These are phyloP conservation scores for Scleroderma bovista DNA, from an alignment of 768 basidiomycete species.

Conservation along the genomic window DNA sequence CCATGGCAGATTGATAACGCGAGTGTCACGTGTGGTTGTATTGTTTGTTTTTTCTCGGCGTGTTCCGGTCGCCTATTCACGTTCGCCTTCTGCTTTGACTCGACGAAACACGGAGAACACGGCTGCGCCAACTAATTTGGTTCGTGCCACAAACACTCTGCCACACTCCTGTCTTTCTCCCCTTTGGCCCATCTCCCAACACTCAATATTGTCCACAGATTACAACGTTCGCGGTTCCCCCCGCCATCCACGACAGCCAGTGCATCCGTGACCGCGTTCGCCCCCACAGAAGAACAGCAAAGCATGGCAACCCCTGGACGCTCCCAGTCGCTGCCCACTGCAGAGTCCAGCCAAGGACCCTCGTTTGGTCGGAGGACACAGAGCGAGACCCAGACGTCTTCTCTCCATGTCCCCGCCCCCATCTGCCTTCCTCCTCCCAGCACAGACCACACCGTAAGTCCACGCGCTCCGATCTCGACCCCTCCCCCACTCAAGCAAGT, in stretches of 20 bases:
- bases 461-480: not conserved
- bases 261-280: too few relatives aligned
- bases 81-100: too few relatives aligned
- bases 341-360: conserved; percentile 20
- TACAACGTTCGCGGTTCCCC: too few relatives aligned
- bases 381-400: conserved; percentile 18
- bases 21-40: not conserved
- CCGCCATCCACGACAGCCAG: too few relatives aligned
- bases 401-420: conserved; percentile 8
- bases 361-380: conserved; percentile 20
- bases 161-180: too few relatives aligned
- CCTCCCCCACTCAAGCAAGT: not conserved
- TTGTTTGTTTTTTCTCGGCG: conserved; percentile 1
- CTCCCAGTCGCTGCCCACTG: not conserved
- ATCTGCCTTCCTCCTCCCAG: conserved; percentile 4
- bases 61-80: conserved; percentile 16
- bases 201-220: too few relatives aligned
- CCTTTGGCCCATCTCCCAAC: too few relatives aligned
- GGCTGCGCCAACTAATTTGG: too few relatives aligned
- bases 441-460: conserved; percentile 24
- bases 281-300: too few relatives aligned
- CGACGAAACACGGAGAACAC: conserved; percentile 7
- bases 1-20: conserved; percentile 1
- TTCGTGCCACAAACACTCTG: too few relatives aligned
- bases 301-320: not conserved